A percentile compares a stretch with the other conserved stretches of the same genome.
Evolutionary conservation across 202 grass and related monocot species (phyloP).

Genomic region (Setaria italica): DNA sequence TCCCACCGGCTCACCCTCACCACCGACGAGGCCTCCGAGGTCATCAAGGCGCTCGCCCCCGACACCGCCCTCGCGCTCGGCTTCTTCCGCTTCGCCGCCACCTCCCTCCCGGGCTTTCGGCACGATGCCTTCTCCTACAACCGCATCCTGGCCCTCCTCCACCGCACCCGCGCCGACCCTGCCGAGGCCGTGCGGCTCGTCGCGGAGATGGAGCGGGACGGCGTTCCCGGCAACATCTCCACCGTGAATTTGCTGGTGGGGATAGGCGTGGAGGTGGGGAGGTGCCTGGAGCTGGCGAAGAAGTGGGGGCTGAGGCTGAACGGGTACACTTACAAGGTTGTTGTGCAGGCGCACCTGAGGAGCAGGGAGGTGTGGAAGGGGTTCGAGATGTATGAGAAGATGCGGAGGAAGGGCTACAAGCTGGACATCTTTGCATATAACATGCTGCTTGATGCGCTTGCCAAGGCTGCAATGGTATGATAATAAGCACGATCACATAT

Average conservation of each 20-base stretch:
- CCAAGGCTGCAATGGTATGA: slow-evolving; percentile 81
- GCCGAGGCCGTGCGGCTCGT: slow-evolving; percentile 48
- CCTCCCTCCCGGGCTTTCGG: slow-evolving; percentile 68
- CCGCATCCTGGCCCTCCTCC: slow-evolving; percentile 70
- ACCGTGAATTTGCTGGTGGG: slow-evolving; percentile 83
- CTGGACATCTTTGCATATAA: slow-evolving; percentile 94
- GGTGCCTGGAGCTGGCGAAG: slow-evolving; percentile 69
- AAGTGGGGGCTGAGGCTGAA: slow-evolving; percentile 76
- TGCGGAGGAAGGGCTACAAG: slow-evolving; percentile 84
- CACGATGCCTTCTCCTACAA: slow-evolving; percentile 96
- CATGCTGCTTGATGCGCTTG: slow-evolving; percentile 86
- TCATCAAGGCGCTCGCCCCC: slow-evolving; percentile 70
- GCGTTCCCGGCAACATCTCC: slow-evolving; percentile 73
- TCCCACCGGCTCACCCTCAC: slow-evolving; percentile 61
- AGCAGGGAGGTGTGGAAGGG: slow-evolving; percentile 66
- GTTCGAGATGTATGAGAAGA: slow-evolving; percentile 78
- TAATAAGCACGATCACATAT: background rate
- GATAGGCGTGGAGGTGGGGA: slow-evolving; percentile 60
- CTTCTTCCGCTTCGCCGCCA: slow-evolving; percentile 76
- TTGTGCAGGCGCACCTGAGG: slow-evolving; percentile 83
- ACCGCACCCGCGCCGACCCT: slow-evolving; percentile 35
- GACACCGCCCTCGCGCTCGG: slow-evolving; percentile 57
- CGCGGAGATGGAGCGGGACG: slow-evolving; percentile 73
- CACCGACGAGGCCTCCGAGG: slow-evolving; percentile 65
- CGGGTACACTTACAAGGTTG: slow-evolving; percentile 87